Base-by-base conservation (phyloP, 129 eudicot genomes). In the Mikania micrantha region DNA sequence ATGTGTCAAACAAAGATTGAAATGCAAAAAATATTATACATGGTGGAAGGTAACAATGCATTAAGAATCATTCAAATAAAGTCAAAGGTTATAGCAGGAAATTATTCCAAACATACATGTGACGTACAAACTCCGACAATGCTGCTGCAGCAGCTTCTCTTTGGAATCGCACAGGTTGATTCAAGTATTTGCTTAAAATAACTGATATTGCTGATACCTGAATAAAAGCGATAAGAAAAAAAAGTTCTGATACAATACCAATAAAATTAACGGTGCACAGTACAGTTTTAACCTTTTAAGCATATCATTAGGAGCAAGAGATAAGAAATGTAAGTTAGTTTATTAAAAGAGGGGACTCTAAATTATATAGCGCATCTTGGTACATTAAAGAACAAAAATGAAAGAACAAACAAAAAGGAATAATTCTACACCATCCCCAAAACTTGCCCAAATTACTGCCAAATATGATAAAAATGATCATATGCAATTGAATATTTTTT, bases 131-230 rank as follows among this genome's bases (percentile, higher is more conserved):
- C 70, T 88, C 98, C 0, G 98, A 93, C 66, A 93, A 78, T 74
- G 92, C 96, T 42, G 96, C 98, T 64, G 98, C 98, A 4, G 98
- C 98, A 65, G 98, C 95, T 85, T 93, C 96, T 79, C 96, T 86
- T 44, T 82, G 89, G 79, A 80, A 79, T 66, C 80, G 81, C 69
- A 70, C 76, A 34, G 84, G 85, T 48, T 75, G 86, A 59, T 86
- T 87, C 69, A 93, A 74, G 57, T 86, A 85, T 73, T 81, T 80
- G 62, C 95, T 80, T 44, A 93, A 66, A 66, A 82, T 84, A 74
- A 83, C 69, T 44, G 87, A 84, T 62, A 93, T 83, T 22, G 77
- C 57, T 63, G 83, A 84, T 49, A 89, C 82, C 98, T 93, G 78
- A 64, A 72, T 25, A 69, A 56, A 58, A 16, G 27, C 5, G 8